Percentiles rank a stretch among this genome's conserved stretches.
Evolutionary conservation across 2,329 filamentous ascomycete genomes (phyloP).

Genomic region (Xylariaceae sp.): DNA sequence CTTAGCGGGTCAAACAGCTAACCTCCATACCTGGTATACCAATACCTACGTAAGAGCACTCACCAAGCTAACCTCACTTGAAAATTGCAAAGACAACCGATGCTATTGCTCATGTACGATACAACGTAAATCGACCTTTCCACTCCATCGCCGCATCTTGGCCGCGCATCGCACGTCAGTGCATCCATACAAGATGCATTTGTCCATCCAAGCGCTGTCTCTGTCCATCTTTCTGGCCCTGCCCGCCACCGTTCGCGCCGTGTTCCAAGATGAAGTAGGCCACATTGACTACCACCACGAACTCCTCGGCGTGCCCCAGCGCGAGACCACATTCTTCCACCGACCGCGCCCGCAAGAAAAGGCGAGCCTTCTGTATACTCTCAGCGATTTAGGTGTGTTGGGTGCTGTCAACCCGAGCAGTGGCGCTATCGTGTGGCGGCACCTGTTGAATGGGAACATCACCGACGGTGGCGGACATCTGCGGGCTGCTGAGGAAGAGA

Average conservation of each 20-base stretch:
- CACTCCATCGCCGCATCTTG: constrained; percentile 4
- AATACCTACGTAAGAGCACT: too few species aligned
- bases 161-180: constrained; percentile 3
- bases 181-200: constrained; percentile 21
- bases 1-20: too few species aligned
- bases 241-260: constrained; percentile 53
- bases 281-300: constrained; percentile 90
- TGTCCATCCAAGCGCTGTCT: constrained; percentile 22
- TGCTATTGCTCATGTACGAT: neutral
- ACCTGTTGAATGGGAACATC: constrained; percentile 56
- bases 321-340: constrained; percentile 91
- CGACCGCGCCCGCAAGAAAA: constrained; percentile 75
- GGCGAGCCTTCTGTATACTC: constrained; percentile 84
- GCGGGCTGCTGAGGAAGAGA: constrained; percentile 73
- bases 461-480: constrained; percentile 50
- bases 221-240: constrained; percentile 34
- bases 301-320: constrained; percentile 77
- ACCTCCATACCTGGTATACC: too few species aligned
- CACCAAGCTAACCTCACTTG: too few species aligned
- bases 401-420: constrained; percentile 87
- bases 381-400: constrained; percentile 78
- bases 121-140: neutral
- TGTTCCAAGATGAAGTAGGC: constrained; percentile 88
- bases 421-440: constrained; percentile 82
- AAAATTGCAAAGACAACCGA: too few species aligned